phyloP scores from a whole-genome alignment of 2,329 filamentous ascomycete species.

The Ophiostoma sp. region DNA sequence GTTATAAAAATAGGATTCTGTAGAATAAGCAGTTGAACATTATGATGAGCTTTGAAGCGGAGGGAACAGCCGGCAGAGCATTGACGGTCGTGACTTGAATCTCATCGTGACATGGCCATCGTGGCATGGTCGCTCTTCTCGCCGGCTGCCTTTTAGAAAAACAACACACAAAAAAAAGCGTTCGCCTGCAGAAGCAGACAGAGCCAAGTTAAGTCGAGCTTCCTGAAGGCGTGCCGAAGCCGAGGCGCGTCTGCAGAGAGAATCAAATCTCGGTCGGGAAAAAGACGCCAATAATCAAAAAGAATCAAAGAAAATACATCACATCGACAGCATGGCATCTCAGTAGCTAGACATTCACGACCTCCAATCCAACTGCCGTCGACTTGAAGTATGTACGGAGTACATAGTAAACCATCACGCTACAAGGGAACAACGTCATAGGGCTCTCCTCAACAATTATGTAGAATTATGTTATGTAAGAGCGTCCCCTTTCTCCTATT shows the following conservation, averaged over 20 bases:
- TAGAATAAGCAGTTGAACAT: background rate
- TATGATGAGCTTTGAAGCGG: background rate
- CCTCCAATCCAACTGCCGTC: background rate
- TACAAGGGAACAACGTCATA: background rate
- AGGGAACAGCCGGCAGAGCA: background rate
- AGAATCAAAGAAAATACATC: background rate
- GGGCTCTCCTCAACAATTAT: background rate
- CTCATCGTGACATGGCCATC: too few relatives aligned
- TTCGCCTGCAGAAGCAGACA: background rate
- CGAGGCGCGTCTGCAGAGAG: background rate
- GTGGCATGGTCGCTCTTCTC: background rate
- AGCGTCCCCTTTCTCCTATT: background rate
- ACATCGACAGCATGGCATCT: background rate
- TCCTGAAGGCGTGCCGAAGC: background rate
- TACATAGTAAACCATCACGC: background rate
- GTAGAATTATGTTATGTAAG: background rate
- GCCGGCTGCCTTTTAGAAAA: background rate
- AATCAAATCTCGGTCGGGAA: background rate
- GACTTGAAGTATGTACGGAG: background rate
- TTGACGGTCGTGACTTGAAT: background rate
- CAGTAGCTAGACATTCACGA: background rate
- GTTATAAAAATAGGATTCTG: background rate
- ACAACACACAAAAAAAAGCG: background rate
- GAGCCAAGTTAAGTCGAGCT: background rate
- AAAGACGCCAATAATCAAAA: background rate